Conservation (phyloP, 75 land plant species). For the Cunninghamia lanceolata region DNA sequence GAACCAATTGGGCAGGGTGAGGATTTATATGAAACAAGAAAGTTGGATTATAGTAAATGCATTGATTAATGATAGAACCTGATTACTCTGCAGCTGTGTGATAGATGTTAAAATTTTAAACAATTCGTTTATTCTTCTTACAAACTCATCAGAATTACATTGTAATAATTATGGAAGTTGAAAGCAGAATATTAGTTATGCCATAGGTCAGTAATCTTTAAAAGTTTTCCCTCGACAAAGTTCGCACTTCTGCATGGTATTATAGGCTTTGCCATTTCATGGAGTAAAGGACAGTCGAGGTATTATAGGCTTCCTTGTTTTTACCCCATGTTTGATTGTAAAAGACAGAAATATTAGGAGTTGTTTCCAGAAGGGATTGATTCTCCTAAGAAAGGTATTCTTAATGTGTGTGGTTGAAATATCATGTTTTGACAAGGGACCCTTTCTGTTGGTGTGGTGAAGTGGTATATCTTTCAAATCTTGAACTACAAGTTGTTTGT, state of each 20-base stretch:
- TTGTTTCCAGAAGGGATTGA: too few relatives aligned
- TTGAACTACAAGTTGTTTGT: background rate
- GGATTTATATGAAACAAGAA: too few relatives aligned
- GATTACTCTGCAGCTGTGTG: background rate
- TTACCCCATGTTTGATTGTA: background rate
- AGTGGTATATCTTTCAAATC: too few relatives aligned
- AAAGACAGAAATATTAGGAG: too few relatives aligned
- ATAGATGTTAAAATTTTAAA: background rate
- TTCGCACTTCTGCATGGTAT: conserved; percentile 1
- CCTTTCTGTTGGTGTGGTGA: too few relatives aligned
- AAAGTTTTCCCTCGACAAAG: background rate
- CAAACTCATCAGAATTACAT: background rate
- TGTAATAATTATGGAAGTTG: background rate
- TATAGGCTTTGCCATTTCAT: conserved; percentile 89
- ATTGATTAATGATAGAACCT: too few relatives aligned
- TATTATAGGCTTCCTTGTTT: too few relatives aligned
- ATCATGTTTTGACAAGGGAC: too few relatives aligned
- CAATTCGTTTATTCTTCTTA: background rate
- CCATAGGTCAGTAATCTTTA: background rate
- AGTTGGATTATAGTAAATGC: too few relatives aligned
- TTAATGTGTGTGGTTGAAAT: too few relatives aligned
- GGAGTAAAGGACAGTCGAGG: conserved; percentile 92
- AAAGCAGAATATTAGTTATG: background rate
- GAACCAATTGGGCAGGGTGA: too few relatives aligned
- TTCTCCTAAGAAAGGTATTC: too few relatives aligned